Percentiles rank a stretch among this genome's conserved stretches.
These are phyloP conservation scores for Xylariaceae sp. DNA, from an alignment of 2,329 filamentous ascomycete species.

Conservation along the genomic window DNA sequence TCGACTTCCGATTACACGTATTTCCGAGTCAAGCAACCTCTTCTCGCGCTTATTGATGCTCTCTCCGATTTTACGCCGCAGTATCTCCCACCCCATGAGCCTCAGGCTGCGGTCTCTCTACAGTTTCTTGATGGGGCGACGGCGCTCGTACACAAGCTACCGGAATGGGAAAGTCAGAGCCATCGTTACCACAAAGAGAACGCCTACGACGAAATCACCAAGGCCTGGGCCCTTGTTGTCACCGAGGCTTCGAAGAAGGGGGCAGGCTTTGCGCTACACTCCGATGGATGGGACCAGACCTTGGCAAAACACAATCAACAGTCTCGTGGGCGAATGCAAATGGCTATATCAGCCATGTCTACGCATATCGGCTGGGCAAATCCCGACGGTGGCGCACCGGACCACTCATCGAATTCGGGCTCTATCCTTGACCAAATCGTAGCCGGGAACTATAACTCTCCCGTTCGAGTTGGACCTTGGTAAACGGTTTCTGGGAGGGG, in stretches of 20 bases:
- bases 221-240: conserved; percentile 88
- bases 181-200: conserved; percentile 92
- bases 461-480: conserved; percentile 60
- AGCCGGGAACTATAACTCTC: conserved; percentile 53
- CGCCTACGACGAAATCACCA: conserved; percentile 92
- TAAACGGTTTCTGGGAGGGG: conserved; percentile 30
- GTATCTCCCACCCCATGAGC: conserved; percentile 87
- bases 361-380: conserved; percentile 70
- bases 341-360: conserved; percentile 72
- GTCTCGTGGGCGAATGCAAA: conserved; percentile 73
- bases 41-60: conserved; percentile 78
- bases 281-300: conserved; percentile 87
- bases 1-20: conserved; percentile 89
- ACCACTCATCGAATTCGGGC: conserved; percentile 39
- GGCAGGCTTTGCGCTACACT: conserved; percentile 82
- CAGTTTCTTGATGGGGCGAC: conserved; percentile 87
- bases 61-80: conserved; percentile 92
- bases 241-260: conserved; percentile 86
- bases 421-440: conserved; percentile 60
- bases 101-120: conserved; percentile 75
- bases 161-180: conserved; percentile 82
- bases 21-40: conserved; percentile 78
- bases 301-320: conserved; percentile 82
- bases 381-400: conserved; percentile 19
- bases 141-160: conserved; percentile 80